Evolutionary conservation across 1,284 basidiomycete genomes (phyloP).

Genomic region (Inonotus hispidus): DNA sequence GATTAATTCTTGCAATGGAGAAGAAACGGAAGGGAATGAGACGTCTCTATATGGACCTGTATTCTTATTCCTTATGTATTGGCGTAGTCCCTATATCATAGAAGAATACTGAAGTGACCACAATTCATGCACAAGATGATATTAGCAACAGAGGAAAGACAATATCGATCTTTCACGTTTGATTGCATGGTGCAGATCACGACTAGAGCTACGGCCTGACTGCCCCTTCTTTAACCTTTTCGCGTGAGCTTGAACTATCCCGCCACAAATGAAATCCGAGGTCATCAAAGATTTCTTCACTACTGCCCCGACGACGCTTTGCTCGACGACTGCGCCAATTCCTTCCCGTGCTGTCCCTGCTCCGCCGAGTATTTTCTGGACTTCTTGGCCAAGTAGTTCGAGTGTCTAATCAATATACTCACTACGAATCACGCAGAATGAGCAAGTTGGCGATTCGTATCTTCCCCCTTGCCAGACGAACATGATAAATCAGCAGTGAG

Average conservation of each 20-base stretch:
- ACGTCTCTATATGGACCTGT: no score
- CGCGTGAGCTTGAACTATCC: neutral
- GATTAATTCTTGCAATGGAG: no score
- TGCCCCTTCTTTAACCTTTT: neutral
- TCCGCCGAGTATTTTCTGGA: constrained; percentile 22
- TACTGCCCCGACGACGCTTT: constrained; percentile 22
- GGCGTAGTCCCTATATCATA: no score
- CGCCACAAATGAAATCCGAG: constrained; percentile 15
- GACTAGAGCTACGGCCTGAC: neutral
- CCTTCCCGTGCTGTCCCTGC: constrained; percentile 20
- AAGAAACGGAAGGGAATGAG: no score
- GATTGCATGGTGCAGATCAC: neutral
- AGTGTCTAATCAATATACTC: constrained; percentile 18
- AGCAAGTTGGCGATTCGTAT: no score
- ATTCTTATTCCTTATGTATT: no score
- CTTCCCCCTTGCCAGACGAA: neutral
- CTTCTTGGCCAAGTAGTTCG: constrained; percentile 20
- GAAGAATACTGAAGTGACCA: neutral
- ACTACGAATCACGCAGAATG: no score
- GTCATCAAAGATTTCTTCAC: constrained; percentile 22
- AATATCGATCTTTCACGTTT: neutral
- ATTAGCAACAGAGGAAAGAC: neutral
- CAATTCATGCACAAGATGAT: no score
- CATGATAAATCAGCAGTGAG: neutral
- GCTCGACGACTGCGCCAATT: constrained; percentile 19